These are phyloP conservation scores for Salinomyces thailandicus DNA, from an alignment of 2,329 filamentous ascomycete genomes.

Conservation along the genomic window DNA sequence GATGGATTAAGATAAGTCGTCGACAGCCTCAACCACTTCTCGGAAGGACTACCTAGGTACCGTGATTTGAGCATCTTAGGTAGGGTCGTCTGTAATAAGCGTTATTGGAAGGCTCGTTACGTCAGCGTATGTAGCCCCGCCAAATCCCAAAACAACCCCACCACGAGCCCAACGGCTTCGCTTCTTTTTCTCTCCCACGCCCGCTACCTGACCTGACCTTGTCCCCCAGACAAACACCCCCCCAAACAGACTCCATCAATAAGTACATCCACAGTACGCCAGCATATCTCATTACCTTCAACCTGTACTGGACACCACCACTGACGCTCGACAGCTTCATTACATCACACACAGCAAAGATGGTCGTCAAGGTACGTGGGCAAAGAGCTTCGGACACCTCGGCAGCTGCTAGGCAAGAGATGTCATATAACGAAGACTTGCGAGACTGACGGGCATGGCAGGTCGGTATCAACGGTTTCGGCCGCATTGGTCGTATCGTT, in stretches of 20 bases:
- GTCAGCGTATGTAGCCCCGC: background rate
- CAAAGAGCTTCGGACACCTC: background rate
- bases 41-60: no score
- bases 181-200: background rate
- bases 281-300: no score
- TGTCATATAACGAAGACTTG: background rate
- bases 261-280: background rate
- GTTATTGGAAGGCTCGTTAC: no score
- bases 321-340: no score
- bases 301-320: no score
- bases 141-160: background rate
- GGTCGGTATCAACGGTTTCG: constrained; percentile 99
- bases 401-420: background rate
- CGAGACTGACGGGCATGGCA: constrained; percentile 32
- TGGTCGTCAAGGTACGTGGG: constrained; percentile 11
- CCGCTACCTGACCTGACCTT: no score
- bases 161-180: background rate
- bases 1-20: background rate
- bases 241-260: background rate
- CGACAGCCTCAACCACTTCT: background rate
- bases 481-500: constrained; percentile 97
- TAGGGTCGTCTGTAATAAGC: no score
- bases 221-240: background rate
- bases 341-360: constrained; percentile 1
- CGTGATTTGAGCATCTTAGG: no score